Evolutionary conservation across 306 rosid genomes (phyloP), one percentile per base, ranked within the genome.

Genomic region (Malus sieversii): DNA sequence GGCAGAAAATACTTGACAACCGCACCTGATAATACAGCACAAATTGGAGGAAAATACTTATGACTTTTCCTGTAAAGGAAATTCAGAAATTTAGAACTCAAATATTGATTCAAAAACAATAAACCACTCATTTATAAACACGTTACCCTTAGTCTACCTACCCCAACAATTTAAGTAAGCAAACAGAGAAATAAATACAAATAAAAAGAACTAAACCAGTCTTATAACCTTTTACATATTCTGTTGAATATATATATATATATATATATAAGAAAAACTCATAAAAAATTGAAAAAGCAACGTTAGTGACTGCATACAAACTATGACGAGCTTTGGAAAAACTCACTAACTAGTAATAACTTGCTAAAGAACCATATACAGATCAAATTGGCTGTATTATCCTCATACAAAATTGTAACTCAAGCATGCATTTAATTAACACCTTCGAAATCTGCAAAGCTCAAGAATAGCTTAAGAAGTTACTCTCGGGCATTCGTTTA

Each of bases 21-120:
- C 29, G 52, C 69, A 61, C 98, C 96, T 86, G 97, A 79, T 74
- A 83, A 64, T 29, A 80, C 87, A 30, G 81, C 86, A 83, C 65
- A 80, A 71, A 83, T 71, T 57, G 80, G 68, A 33, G 86, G 78
- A 77, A 45, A 64, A 83, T 74, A 79, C 72, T 55, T 81, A 15
- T 25, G 38, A 30, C 62, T 72, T 81, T 73, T 80, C 85, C 97
- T 90, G 87, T 45, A 77, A 66, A 85, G 3, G 38, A 63, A 57
- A 33, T 14, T 57, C 23, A 45, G 33, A 44, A 35, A 67, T 19
- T 9, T 19, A 15, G 42, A 38, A 38, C 42, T 38, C 9, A 68
- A 6, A 38, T 38, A 14, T 9, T 30, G 65, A 5, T 22, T n/a
- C 48, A 81, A 57, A 44, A 30, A 51, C 38, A 79, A 52, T 72